phyloP scores from a whole-genome alignment of 2,329 filamentous ascomycete species.

The Colletotrichum sp. region DNA sequence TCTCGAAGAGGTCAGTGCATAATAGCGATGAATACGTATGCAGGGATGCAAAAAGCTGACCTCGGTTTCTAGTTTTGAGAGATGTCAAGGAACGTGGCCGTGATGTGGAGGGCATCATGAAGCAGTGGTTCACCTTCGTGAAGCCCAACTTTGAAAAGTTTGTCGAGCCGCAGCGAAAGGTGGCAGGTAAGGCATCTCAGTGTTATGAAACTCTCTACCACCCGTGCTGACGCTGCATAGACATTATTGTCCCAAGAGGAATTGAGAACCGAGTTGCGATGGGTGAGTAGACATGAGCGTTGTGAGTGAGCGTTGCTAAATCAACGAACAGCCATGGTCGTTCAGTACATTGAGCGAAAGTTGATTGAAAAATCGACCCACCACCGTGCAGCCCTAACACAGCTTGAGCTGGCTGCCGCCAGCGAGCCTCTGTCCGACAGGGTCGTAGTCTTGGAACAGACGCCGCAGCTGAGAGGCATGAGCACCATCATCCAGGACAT shows the following conservation, averaged over 20 bases:
- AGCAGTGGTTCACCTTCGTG: constrained; percentile 96
- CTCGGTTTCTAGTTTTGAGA: constrained; percentile 66
- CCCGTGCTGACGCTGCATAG: constrained; percentile 41
- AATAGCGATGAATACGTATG: background rate
- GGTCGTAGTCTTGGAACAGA: constrained; percentile 76
- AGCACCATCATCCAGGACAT: constrained; percentile 89
- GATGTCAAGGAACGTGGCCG: constrained; percentile 89
- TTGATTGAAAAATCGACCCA: constrained; percentile 83
- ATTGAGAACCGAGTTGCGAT: constrained; percentile 96
- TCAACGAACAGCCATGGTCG: constrained; percentile 75
- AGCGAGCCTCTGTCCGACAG: constrained; percentile 76
- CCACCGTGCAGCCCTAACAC: constrained; percentile 80
- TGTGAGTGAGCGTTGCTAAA: background rate
- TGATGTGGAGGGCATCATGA: constrained; percentile 94
- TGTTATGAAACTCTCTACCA: background rate
- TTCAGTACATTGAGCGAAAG: constrained; percentile 89
- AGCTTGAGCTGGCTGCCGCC: constrained; percentile 74
- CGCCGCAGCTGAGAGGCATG: constrained; percentile 83
- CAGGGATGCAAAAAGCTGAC: background rate
- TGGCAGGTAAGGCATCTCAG: constrained; percentile 64
- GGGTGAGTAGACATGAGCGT: constrained; percentile 46
- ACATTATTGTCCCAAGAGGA: constrained; percentile 93
- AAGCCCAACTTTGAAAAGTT: constrained; percentile 97
- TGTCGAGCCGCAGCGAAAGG: constrained; percentile 88
- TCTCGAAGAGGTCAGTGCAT: constrained; percentile 76